Evolutionary conservation across 2,329 filamentous ascomycete species (phyloP).

Genomic region (Ceratocystis cubensis): DNA sequence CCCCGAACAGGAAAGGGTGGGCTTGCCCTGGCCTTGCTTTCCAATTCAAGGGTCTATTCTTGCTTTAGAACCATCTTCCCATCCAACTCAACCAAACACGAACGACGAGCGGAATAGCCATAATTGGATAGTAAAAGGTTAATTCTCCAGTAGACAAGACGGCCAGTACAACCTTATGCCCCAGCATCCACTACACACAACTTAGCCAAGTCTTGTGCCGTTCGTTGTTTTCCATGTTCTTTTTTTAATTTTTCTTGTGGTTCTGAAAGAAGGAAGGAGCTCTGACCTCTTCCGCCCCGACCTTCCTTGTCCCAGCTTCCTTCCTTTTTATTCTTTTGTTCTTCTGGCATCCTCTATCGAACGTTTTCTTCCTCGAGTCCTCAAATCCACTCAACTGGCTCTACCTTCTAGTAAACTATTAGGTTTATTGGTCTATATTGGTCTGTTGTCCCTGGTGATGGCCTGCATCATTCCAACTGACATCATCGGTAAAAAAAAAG

Average conservation of each 20-base stretch:
- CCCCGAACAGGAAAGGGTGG: neutral
- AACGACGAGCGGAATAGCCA: neutral
- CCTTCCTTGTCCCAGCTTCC: neutral
- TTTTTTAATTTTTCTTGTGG: neutral
- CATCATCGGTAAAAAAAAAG: neutral
- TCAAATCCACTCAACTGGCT: neutral
- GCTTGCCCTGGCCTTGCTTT: neutral
- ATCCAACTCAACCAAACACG: neutral
- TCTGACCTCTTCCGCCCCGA: neutral
- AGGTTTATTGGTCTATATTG: neutral
- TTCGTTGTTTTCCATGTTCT: neutral
- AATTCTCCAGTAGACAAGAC: no score
- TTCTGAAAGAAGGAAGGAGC: neutral
- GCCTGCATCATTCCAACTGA: neutral
- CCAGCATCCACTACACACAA: neutral
- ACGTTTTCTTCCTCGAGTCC: neutral
- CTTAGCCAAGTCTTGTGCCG: neutral
- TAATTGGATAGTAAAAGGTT: no score
- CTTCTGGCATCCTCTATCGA: slow-evolving; percentile 1
- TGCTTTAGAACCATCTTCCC: neutral
- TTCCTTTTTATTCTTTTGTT: neutral
- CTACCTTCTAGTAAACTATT: neutral
- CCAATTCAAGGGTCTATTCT: slow-evolving; percentile 6
- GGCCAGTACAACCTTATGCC: no score
- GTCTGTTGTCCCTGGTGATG: neutral